phyloP scores from a whole-genome alignment of 805 yeast genomes.

The Ogataea glucozyma region DNA sequence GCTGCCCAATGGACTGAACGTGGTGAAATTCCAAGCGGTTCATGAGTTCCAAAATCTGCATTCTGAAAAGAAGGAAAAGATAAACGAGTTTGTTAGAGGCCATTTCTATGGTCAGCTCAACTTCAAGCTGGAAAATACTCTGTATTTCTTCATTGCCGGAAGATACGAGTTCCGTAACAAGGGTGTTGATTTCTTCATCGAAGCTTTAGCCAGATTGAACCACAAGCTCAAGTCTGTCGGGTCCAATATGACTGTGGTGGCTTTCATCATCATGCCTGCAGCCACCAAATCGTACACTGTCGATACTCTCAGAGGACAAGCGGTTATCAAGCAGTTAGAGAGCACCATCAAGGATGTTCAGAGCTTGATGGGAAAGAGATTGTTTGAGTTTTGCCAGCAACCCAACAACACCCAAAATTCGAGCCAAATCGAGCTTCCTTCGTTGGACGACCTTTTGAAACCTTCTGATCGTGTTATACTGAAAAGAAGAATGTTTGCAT shows the following conservation, averaged over 20 bases:
- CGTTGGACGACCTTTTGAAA: constrained; percentile 78
- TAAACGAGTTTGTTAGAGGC: constrained; percentile 92
- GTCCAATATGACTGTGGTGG: constrained; percentile 90
- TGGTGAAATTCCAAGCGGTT: constrained; percentile 93
- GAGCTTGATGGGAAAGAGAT: constrained; percentile 77
- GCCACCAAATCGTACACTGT: constrained; percentile 91
- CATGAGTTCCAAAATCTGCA: constrained; percentile 98
- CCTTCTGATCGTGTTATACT: constrained; percentile 86
- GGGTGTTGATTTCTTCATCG: constrained; percentile 95
- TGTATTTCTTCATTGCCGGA: constrained; percentile 95
- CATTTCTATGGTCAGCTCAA: constrained; percentile 97
- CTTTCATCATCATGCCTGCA: constrained; percentile 98
- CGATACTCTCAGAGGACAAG: constrained; percentile 94
- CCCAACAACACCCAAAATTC: constrained; percentile 47
- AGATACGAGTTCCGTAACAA: constrained; percentile 95
- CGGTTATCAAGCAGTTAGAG: constrained; percentile 89
- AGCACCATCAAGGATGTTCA: constrained; percentile 87
- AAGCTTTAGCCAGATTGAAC: constrained; percentile 87
- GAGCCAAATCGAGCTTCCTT: constrained; percentile 50
- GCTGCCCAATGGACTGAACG: constrained; percentile 93
- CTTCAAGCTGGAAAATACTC: constrained; percentile 89
- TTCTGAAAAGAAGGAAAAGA: constrained; percentile 86
- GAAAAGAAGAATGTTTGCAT: constrained; percentile 90
- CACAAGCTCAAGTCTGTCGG: constrained; percentile 79
- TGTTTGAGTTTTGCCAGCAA: constrained; percentile 79